phyloP scores from a whole-genome alignment of 2,329 filamentous ascomycete genomes.

The Fusarium tupiense region DNA sequence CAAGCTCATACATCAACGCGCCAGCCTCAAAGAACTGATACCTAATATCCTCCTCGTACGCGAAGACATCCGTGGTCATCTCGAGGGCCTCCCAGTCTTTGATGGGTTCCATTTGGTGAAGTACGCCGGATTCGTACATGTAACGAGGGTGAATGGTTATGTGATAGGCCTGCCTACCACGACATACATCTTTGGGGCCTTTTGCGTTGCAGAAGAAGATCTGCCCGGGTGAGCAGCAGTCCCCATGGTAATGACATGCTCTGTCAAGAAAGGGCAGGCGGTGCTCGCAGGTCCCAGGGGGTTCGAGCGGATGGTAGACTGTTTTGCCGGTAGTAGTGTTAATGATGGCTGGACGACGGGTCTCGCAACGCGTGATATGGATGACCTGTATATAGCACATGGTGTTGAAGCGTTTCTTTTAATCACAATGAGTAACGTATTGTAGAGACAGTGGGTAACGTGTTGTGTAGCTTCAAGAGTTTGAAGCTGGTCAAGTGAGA shows the following conservation, averaged over 20 bases:
- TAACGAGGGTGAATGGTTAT: neutral
- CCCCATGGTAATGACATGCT: conserved; percentile 4
- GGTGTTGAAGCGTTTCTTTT: neutral
- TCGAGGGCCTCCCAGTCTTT: neutral
- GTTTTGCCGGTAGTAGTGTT: neutral
- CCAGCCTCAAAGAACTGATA: conserved; percentile 18
- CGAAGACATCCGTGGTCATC: neutral
- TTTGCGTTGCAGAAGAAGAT: neutral
- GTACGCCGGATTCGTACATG: neutral
- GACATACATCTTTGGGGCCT: neutral
- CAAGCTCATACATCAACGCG: neutral
- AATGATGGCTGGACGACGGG: conserved; percentile 18
- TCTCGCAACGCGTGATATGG: conserved; percentile 25
- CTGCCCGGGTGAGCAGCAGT: neutral
- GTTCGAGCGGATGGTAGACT: conserved; percentile 23
- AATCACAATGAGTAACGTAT: neutral
- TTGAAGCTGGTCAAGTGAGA: neutral
- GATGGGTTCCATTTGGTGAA: neutral
- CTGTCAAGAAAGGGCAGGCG: accelerated
- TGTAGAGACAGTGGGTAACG: neutral
- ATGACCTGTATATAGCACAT: conserved; percentile 24
- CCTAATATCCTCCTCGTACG: conserved; percentile 15
- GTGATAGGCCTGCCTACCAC: conserved; percentile 18
- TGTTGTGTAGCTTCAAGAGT: neutral
- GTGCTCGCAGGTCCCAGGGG: conserved; percentile 8